Evolutionary conservation across 768 basidiomycete species (phyloP), one percentile per base, ranked within the genome.

Genomic region (Tylopilus vinaceipallidus): DNA sequence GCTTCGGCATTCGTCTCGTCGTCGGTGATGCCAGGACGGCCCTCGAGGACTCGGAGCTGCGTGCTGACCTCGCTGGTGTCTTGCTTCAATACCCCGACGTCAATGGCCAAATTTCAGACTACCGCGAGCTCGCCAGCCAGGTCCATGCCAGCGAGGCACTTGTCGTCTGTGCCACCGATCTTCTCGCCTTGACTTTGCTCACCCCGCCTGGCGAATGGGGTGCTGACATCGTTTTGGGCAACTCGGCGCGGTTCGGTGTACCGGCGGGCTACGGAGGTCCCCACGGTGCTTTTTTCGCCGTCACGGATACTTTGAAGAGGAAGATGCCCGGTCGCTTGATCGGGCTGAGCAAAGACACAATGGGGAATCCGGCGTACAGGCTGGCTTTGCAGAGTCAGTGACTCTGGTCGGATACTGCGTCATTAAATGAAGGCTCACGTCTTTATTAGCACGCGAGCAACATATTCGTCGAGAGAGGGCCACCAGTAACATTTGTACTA

Each of bases 191-290:
- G 66, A 92, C 94, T 2, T 78, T 93, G 76, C 76, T 99, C 51
- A 92, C 90, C 59, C 91, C 95, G 24, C 95, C 95, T 13, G 95
- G 97, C 49, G 97, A 98, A 75, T 98, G 95, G 93, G 95, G 95
- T 43, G 95, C 94, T 26, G 95, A 99, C 67, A 82, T 98, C 55
- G 95, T 91, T 8, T 75, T 95, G 38, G 97, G 97, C 33, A 98
- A 95, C 67, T 92, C 93, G 14, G 95, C 89, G 26, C 83, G 97
- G 16, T 99, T 99, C 61, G 97, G 97, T 63, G 95, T 99, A 14
- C 95, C 95, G 17, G 81, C 86, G 38, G 95, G 95, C n/a, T 97
- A 93, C 67, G 95, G 95, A 46, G 95, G 95, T 14, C 95, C 95
- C 17, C 95, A 99, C 64, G 95, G 88, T 17, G 97, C 91, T 0